Evolutionary conservation across 2,329 filamentous ascomycete genomes (phyloP).

Genomic region (Cladophialophora bantiana): DNA sequence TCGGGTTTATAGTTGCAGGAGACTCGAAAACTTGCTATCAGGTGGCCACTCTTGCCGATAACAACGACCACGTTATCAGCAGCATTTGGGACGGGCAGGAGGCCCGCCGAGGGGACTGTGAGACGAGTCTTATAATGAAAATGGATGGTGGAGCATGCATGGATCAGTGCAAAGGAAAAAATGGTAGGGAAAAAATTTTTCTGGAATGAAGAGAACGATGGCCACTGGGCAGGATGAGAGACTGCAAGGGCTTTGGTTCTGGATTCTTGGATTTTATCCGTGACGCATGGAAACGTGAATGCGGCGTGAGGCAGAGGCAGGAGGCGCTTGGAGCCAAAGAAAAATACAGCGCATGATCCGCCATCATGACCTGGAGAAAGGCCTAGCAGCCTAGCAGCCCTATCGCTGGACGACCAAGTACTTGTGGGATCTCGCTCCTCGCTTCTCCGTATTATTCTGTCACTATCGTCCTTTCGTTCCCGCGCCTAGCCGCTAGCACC

Average conservation of each 20-base stretch:
- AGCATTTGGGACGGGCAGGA: conserved; percentile 12
- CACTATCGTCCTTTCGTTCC: background rate
- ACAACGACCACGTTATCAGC: conserved; percentile 20
- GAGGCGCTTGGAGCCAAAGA: background rate
- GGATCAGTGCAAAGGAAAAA: background rate
- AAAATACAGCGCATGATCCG: background rate
- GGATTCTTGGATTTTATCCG: conserved; percentile 3
- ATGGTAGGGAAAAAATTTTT: no score
- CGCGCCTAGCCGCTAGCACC: background rate
- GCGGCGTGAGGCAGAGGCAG: background rate
- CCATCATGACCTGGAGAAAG: conserved; percentile 3
- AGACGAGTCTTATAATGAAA: conserved; percentile 8
- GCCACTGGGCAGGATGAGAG: background rate
- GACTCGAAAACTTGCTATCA: conserved; percentile 6
- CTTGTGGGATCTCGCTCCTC: no score
- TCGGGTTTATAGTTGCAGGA: background rate
- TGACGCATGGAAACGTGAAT: background rate
- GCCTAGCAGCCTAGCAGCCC: background rate
- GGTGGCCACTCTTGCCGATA: conserved; percentile 11
- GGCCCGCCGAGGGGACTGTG: conserved; percentile 10
- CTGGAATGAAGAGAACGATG: no score
- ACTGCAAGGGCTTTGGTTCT: conserved; percentile 1
- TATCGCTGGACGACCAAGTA: background rate
- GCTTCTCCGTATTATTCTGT: background rate
- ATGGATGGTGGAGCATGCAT: conserved; percentile 13